Percentiles rank a stretch among this genome's conserved stretches.
Evolutionary conservation across 225 moss, liverwort and hornwort species (phyloP).

Genomic region (Anthoceros angustus): DNA sequence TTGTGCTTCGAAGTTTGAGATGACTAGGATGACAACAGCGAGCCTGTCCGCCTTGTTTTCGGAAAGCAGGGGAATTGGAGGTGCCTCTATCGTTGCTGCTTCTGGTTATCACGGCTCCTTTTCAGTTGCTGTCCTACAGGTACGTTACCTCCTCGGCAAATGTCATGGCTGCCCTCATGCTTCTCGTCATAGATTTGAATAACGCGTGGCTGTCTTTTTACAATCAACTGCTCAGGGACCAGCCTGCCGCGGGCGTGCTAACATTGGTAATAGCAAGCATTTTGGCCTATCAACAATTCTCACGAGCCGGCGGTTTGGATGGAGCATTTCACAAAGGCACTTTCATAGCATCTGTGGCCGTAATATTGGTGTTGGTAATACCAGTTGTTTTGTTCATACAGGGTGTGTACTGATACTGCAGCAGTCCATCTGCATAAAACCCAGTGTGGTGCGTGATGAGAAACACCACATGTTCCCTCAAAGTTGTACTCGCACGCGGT

Average conservation of each 20-base stretch:
- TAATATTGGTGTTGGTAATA: slow-evolving; percentile 13
- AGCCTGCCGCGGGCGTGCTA: slow-evolving; percentile 9
- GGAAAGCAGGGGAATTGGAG: slow-evolving; percentile 16
- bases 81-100: slow-evolving; percentile 21
- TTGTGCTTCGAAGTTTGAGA: no score
- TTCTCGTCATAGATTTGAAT: background rate
- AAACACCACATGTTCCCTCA: no score
- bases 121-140: slow-evolving; percentile 9
- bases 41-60: background rate
- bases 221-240: slow-evolving; percentile 16
- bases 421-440: no score
- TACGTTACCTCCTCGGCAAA: background rate
- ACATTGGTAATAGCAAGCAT: slow-evolving; percentile 15
- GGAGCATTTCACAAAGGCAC: slow-evolving; percentile 12
- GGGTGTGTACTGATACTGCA: background rate
- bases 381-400: slow-evolving; percentile 16
- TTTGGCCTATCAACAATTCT: slow-evolving; percentile 16
- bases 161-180: background rate
- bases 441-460: no score
- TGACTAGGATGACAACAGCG: background rate
- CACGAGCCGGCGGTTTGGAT: slow-evolving; percentile 5
- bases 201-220: background rate
- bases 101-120: slow-evolving; percentile 21
- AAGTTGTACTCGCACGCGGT: no score
- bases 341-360: slow-evolving; percentile 20